A percentile compares a stretch with the other conserved stretches of the same genome.
Evolutionary conservation across 2,329 filamentous ascomycete genomes (phyloP).

Genomic region (Trichoderma koningii): DNA sequence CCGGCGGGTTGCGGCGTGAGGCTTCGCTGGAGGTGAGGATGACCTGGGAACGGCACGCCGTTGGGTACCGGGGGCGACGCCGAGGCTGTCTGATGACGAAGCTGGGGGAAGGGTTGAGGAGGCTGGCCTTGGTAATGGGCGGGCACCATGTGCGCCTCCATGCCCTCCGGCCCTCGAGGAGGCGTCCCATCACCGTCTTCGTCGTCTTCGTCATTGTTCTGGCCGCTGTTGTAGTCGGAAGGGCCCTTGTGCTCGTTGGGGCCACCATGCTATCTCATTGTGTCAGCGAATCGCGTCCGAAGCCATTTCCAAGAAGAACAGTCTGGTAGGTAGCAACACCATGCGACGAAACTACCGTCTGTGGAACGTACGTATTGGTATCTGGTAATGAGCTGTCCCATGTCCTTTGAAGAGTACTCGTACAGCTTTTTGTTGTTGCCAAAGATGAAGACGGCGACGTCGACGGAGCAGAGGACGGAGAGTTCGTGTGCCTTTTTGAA

Average conservation of each 20-base stretch:
- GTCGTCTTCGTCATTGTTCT: slow-evolving; percentile 83
- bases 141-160: slow-evolving; percentile 62
- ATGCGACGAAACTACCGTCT: slow-evolving; percentile 23
- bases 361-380: slow-evolving; percentile 80
- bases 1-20: slow-evolving; percentile 78
- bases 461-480: slow-evolving; percentile 95
- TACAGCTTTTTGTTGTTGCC: slow-evolving; percentile 99
- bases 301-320: background rate
- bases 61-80: slow-evolving; percentile 87
- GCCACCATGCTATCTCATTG: slow-evolving; percentile 70
- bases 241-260: slow-evolving; percentile 97
- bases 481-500: slow-evolving; percentile 99
- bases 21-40: slow-evolving; percentile 57
- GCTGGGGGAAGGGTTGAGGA: slow-evolving; percentile 69
- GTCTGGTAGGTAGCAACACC: slow-evolving; percentile 7
- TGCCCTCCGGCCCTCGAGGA: slow-evolving; percentile 61
- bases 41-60: slow-evolving; percentile 67
- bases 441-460: slow-evolving; percentile 98
- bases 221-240: slow-evolving; percentile 83
- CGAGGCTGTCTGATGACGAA: slow-evolving; percentile 79
- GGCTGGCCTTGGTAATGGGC: slow-evolving; percentile 68
- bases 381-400: slow-evolving; percentile 83
- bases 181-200: slow-evolving; percentile 69
- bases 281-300: slow-evolving; percentile 4
- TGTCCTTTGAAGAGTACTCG: slow-evolving; percentile 93